Base-by-base conservation (phyloP, 768 basidiomycete species). In the Rickenella mellea region DNA sequence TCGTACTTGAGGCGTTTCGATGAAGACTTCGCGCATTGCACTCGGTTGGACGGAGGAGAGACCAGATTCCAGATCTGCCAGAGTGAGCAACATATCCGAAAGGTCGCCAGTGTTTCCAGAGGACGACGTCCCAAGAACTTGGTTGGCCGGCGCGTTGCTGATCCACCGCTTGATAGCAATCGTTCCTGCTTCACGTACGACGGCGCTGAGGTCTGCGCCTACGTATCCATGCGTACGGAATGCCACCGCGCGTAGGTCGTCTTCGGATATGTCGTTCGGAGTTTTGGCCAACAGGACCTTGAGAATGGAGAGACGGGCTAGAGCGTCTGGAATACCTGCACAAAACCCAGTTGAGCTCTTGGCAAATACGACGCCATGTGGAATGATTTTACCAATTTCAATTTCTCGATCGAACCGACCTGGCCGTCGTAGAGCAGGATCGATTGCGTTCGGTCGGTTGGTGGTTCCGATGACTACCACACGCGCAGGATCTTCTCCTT, bases 381-480 rank as follows among this genome's bases (percentile, higher is more conserved):
- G 21, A 7, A 6, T 30, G 24, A 24, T 56, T 68, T 51, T 46
- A 78, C 93, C 92, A 48, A 98, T 92, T 58, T 98, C 94, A 32
- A 98, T 85, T 60, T 98, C 94, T 47, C 89, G 71, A 60, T 97
- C 92, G 54, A 97, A 94, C 46, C 92, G 67, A 4, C 92, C 92
- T 11, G 92, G 92, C 25, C 92, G 65, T 38, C 92, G 68, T 40
- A 97, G 65, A 0, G 92, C 92, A 32, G 93, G 92, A 57, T 97
- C 92, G 39, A 97, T 92, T 8, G 92, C 88, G 54, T 97, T 96
- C 5, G 89, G 92, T 17, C 92, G 70, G 59, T 97, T 96, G 2
- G 92, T 98, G 1, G 96, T 96, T 0, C 90, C 96, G 46, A 99
- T 87, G 27, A 99, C 89, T 4, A 98, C 85, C 10, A 99, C 88